Percentiles rank a stretch among this genome's conserved stretches.
phyloP scores from a whole-genome alignment of 164 flowering plant genomes.

The Vitis amurensis region DNA sequence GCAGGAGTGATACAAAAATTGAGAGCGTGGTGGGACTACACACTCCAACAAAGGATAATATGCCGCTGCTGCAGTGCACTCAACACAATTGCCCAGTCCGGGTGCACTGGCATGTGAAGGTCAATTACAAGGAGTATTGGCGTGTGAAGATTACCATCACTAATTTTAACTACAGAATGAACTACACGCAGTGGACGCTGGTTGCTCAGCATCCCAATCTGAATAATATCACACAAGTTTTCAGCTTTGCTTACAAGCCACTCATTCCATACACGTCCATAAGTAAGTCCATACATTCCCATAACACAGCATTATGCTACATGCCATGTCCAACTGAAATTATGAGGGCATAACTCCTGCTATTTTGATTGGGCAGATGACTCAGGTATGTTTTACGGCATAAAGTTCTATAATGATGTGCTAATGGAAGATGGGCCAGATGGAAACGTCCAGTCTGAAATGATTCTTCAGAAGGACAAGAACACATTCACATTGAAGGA shows the following conservation, averaged over 20 bases:
- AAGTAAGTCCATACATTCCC: slow-evolving; percentile 10
- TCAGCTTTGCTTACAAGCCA: slow-evolving; percentile 22
- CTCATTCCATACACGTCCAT: slow-evolving; percentile 8
- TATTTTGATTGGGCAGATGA: slow-evolving; percentile 9
- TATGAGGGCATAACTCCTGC: too few relatives aligned
- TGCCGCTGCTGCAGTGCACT: slow-evolving; percentile 22
- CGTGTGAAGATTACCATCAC: slow-evolving; percentile 17
- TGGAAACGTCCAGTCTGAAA: slow-evolving; percentile 10
- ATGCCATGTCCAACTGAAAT: too few relatives aligned
- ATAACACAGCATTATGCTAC: too few relatives aligned
- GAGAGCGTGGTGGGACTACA: slow-evolving; percentile 9
- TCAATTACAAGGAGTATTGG: slow-evolving; percentile 33
- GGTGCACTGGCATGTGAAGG: slow-evolving; percentile 39
- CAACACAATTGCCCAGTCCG: slow-evolving; percentile 34
- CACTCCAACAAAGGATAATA: background rate
- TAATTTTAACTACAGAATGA: slow-evolving; percentile 13
- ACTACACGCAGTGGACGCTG: slow-evolving; percentile 20
- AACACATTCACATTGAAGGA: slow-evolving; percentile 8
- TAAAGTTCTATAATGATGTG: slow-evolving; percentile 13
- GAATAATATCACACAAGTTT: slow-evolving; percentile 12
- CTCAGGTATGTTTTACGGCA: slow-evolving; percentile 10
- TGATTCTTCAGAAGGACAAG: slow-evolving; percentile 9
- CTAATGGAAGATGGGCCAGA: slow-evolving; percentile 10
- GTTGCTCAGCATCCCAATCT: slow-evolving; percentile 17
- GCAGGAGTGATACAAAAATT: slow-evolving; percentile 16